These are phyloP conservation scores for Pholiota molesta DNA, from an alignment of 768 basidiomycete species.

Conservation along the genomic window DNA sequence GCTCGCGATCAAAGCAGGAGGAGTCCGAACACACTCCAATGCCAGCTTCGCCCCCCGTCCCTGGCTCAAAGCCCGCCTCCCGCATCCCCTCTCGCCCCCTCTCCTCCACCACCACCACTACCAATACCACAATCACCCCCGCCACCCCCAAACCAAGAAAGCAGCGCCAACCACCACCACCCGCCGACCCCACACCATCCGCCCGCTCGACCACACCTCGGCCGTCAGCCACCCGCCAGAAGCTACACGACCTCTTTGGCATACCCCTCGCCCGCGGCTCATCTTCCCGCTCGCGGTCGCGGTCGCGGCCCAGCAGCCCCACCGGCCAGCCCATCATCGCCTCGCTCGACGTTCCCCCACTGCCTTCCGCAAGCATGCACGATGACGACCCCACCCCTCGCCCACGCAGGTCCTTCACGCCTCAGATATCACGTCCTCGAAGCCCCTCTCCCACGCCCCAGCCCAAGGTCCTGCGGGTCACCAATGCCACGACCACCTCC, in stretches of 20 bases:
- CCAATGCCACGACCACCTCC: slow-evolving; percentile 31
- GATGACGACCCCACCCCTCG: slow-evolving; percentile 33
- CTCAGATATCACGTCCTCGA: slow-evolving; percentile 13
- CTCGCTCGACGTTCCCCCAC: slow-evolving; percentile 25
- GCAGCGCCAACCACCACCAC: slow-evolving; percentile 14
- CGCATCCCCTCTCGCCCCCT: slow-evolving; percentile 63
- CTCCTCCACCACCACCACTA: slow-evolving; percentile 65
- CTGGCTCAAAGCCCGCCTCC: slow-evolving; percentile 48
- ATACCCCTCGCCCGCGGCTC: slow-evolving; percentile 43
- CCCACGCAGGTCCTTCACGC: slow-evolving; percentile 27
- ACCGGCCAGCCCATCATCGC: slow-evolving; percentile 1
- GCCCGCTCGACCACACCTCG: slow-evolving; percentile 35
- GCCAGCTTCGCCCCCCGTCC: slow-evolving; percentile 10
- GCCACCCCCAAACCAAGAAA: slow-evolving; percentile 46
- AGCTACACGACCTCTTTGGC: slow-evolving; percentile 49
- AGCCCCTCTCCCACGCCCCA: slow-evolving; percentile 34
- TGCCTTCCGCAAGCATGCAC: slow-evolving; percentile 19
- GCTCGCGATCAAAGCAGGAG: slow-evolving; percentile 50
- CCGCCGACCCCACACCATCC: slow-evolving; percentile 23
- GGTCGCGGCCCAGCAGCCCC: slow-evolving; percentile 32
- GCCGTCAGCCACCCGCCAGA: slow-evolving; percentile 40
- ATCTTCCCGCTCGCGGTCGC: slow-evolving; percentile 35
- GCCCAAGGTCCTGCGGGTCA: slow-evolving; percentile 26
- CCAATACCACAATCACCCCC: slow-evolving; percentile 64
- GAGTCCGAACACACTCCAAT: slow-evolving; percentile 6